Evolutionary conservation across 805 yeast species (phyloP).

Genomic region (Ogataea corticis): DNA sequence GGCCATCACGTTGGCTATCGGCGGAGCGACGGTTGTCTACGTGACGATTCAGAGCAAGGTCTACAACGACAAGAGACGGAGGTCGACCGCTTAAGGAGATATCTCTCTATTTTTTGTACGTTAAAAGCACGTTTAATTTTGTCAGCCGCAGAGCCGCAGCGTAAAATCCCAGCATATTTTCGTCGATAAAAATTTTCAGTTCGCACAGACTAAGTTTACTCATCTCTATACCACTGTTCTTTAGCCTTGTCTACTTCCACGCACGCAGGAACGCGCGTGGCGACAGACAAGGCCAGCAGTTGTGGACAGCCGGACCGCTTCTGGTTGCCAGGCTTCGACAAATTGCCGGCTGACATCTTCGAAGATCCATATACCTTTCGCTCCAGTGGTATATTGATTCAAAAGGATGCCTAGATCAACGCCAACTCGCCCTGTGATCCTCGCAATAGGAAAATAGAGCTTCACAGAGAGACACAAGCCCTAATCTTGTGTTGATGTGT

Average conservation of each 20-base stretch:
- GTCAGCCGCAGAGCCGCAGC: no score
- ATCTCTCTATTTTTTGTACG: no score
- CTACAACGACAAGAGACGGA: conserved; percentile 20
- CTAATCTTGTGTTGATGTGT: conserved; percentile 4
- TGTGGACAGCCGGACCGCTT: no score
- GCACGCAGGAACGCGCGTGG: conserved; percentile 1
- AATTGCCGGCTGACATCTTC: conserved; percentile 41
- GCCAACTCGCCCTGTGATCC: conserved; percentile 8
- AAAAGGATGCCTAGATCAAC: conserved; percentile 48
- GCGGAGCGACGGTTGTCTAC: conserved; percentile 42
- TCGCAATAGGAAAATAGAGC: conserved; percentile 9
- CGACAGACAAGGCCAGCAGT: no score
- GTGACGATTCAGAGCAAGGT: conserved; percentile 34
- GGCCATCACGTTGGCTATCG: conserved; percentile 42
- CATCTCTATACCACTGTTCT: no score
- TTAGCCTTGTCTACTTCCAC: background rate
- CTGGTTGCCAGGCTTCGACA: no score
- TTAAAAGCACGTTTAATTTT: no score
- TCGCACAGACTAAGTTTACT: background rate
- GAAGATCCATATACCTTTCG: conserved; percentile 45
- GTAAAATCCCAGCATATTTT: no score
- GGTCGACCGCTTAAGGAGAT: background rate
- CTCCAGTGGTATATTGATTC: conserved; percentile 45
- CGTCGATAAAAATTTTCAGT: background rate
- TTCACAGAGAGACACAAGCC: conserved; percentile 6